phyloP scores from a whole-genome alignment of 2,329 filamentous ascomycete species.

The Xenosphaeropsis pyriputrescens region DNA sequence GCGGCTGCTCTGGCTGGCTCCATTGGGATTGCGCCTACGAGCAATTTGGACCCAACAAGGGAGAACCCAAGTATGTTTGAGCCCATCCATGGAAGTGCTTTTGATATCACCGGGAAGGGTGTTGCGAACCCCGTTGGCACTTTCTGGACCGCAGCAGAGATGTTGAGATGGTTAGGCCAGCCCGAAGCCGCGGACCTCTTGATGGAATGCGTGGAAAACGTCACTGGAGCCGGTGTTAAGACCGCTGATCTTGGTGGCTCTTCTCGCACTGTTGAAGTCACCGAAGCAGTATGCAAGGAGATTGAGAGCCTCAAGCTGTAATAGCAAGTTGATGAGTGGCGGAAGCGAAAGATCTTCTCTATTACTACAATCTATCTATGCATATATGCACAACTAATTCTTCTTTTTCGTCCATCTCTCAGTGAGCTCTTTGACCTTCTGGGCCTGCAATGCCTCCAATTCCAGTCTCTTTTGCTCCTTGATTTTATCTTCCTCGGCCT shows the following conservation, averaged over 20 bases:
- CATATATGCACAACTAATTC: too few species aligned
- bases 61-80: slow-evolving; percentile 41
- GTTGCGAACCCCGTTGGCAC: slow-evolving; percentile 38
- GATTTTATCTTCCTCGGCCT: slow-evolving; percentile 27
- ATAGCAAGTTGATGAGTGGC: not conserved
- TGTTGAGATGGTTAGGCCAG: slow-evolving; percentile 35
- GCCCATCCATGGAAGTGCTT: slow-evolving; percentile 39
- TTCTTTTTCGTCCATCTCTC: too few species aligned
- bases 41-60: slow-evolving; percentile 43
- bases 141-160: slow-evolving; percentile 40
- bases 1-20: slow-evolving; percentile 52
- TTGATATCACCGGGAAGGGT: slow-evolving; percentile 38
- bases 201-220: slow-evolving; percentile 32
- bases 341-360: too few species aligned
- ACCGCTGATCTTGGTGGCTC: slow-evolving; percentile 35
- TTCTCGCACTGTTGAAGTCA: slow-evolving; percentile 1
- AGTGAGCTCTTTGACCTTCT: not conserved
- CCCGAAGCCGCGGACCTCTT: slow-evolving; percentile 29
- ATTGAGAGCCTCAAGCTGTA: not conserved
- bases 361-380: too few species aligned
- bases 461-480: slow-evolving; percentile 36
- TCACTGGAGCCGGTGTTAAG: slow-evolving; percentile 30
- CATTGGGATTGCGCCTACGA: slow-evolving; percentile 55
- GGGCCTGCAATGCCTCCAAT: slow-evolving; percentile 27
- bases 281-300: slow-evolving; percentile 1